Conservation (phyloP, 306 rosid species). For the Casuarina glauca region DNA sequence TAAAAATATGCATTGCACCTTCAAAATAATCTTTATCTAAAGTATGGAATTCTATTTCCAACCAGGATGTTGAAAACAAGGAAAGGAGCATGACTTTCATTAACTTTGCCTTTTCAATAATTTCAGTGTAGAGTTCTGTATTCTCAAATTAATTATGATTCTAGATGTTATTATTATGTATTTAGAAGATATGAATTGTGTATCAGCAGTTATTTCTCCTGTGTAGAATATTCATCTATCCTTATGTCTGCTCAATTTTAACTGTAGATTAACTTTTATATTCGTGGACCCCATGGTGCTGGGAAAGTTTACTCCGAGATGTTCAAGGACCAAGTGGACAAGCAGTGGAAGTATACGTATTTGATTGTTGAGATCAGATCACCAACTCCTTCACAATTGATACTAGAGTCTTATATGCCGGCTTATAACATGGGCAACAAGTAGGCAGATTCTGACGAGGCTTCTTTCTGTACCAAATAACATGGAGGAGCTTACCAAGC, state of each 20-base stretch:
- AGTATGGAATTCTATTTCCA: neutral
- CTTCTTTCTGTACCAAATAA: slow-evolving; percentile 36
- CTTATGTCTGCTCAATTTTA: slow-evolving; percentile 16
- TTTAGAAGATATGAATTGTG: slow-evolving; percentile 8
- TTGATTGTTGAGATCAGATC: slow-evolving; percentile 81
- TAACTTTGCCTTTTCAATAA: neutral
- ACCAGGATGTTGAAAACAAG: neutral
- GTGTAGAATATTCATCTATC: slow-evolving; percentile 15
- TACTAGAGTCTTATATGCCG: slow-evolving; percentile 90
- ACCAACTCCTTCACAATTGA: slow-evolving; percentile 74
- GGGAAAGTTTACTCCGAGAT: slow-evolving; percentile 86
- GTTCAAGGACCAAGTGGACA: slow-evolving; percentile 75
- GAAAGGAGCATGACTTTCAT: neutral
- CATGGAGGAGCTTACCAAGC: slow-evolving; percentile 21
- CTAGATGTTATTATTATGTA: neutral
- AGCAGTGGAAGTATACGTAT: slow-evolving; percentile 79
- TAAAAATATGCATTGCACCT: neutral
- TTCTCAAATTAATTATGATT: slow-evolving; percentile 1
- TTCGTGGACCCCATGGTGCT: slow-evolving; percentile 90
- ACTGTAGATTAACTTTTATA: slow-evolving; percentile 76
- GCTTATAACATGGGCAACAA: slow-evolving; percentile 37
- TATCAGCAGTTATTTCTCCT: slow-evolving; percentile 7
- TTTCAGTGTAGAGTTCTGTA: neutral
- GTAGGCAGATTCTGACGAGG: slow-evolving; percentile 34
- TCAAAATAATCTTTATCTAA: neutral